Conservation (phyloP, 2,329 filamentous ascomycete genomes). For the Talaromyces sp. region DNA sequence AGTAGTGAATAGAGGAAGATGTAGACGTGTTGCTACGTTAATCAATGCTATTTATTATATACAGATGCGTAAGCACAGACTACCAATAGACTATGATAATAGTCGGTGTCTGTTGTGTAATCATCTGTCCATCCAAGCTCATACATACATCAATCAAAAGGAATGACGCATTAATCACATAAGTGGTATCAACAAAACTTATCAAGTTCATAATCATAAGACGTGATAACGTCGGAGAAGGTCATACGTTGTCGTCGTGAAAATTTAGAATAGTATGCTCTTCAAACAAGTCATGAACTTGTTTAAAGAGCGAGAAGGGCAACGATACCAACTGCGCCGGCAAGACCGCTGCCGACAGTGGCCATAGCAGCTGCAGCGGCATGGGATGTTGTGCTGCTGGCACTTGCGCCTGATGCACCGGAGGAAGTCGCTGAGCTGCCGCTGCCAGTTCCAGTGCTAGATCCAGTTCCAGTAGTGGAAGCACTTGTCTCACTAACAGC, state of each 20-base stretch:
- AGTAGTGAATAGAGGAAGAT: too few species aligned
- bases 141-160: neutral
- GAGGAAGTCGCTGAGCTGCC: conserved; percentile 19
- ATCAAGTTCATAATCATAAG: conserved; percentile 12
- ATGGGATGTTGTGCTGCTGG: conserved; percentile 20
- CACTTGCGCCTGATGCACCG: conserved; percentile 22
- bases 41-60: conserved; percentile 1
- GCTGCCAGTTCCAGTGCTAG: conserved; percentile 12
- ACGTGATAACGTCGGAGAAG: conserved; percentile 9
- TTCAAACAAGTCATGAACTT: neutral
- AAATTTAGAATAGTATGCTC: neutral
- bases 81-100: neutral
- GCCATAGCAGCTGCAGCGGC: conserved; percentile 31
- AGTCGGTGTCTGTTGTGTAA: neutral
- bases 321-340: conserved; percentile 42
- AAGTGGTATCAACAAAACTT: conserved; percentile 6
- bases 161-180: conserved; percentile 10
- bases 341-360: conserved; percentile 31
- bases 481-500: conserved; percentile 16
- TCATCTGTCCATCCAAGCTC: neutral
- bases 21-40: neutral
- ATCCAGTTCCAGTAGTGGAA: conserved; percentile 18
- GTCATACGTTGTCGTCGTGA: neutral
- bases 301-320: conserved; percentile 42
- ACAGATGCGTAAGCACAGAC: neutral